Evolutionary conservation across 2,329 filamentous ascomycete genomes (phyloP).

Genomic region (Sporothrix inflata): DNA sequence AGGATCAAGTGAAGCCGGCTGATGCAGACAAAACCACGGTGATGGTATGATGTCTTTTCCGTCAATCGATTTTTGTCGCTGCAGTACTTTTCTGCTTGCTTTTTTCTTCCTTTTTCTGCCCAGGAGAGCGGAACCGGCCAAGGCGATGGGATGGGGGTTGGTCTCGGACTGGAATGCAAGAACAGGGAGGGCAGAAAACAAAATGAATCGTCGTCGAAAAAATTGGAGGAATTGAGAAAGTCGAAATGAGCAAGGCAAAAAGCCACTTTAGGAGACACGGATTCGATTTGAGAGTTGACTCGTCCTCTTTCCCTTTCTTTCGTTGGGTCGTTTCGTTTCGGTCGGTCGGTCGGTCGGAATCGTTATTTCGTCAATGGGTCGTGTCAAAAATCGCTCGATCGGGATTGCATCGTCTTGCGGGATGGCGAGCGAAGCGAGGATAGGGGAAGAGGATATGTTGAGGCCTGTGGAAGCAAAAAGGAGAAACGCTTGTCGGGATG

Average conservation of each 20-base stretch:
- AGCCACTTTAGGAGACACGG: too few relatives aligned
- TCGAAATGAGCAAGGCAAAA: neutral
- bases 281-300: too few relatives aligned
- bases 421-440: neutral
- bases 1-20: neutral
- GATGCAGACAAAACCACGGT: neutral
- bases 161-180: slow-evolving; percentile 23
- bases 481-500: neutral
- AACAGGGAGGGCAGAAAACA: neutral
- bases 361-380: neutral
- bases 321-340: neutral
- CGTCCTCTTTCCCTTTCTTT: too few relatives aligned
- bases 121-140: slow-evolving; percentile 1
- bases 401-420: neutral
- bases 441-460: neutral
- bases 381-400: slow-evolving; percentile 6
- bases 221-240: neutral
- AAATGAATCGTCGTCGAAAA: too few relatives aligned
- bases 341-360: neutral
- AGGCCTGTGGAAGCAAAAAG: neutral
- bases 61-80: neutral
- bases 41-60: neutral
- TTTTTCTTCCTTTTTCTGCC: slow-evolving; percentile 10
- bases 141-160: neutral
- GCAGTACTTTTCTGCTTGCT: neutral